Percentiles rank a stretch among this genome's conserved stretches.
phyloP scores from a whole-genome alignment of 495 filamentous ascomycete genomes.

The Penicillium simplicissimum region DNA sequence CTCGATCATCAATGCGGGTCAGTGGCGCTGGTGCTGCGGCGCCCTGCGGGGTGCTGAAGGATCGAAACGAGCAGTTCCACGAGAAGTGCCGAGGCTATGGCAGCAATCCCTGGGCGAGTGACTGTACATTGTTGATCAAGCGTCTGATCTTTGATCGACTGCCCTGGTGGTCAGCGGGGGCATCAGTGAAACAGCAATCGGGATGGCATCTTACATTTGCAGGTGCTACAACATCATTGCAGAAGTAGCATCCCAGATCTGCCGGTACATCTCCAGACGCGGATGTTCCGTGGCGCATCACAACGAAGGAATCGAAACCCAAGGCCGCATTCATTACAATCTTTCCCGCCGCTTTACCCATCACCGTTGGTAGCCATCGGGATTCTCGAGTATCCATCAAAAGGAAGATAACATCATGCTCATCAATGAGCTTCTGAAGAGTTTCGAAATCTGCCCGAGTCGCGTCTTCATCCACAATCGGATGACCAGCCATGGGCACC shows the following conservation, averaged over 20 bases:
- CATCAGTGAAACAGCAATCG: not conserved
- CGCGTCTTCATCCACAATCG: constrained; percentile 67
- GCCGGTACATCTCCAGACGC: constrained; percentile 32
- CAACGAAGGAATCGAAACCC: constrained; percentile 94
- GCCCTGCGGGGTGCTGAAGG: constrained; percentile 76
- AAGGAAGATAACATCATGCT: constrained; percentile 90
- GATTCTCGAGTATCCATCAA: constrained; percentile 96
- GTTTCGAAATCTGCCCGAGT: constrained; percentile 72
- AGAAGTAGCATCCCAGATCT: constrained; percentile 94
- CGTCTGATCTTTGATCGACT: constrained; percentile 91
- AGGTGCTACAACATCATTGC: constrained; percentile 95
- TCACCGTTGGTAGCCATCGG: constrained; percentile 94
- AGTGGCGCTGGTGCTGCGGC: constrained; percentile 61
- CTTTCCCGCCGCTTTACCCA: constrained; percentile 90
- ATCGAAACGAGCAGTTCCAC: constrained; percentile 88
- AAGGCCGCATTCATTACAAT: constrained; percentile 95
- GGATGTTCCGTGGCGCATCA: constrained; percentile 86
- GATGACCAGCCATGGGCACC: constrained; percentile 95
- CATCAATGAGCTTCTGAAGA: constrained; percentile 72
- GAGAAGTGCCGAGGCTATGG: constrained; percentile 88
- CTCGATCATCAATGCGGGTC: constrained; percentile 53
- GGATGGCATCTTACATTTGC: constrained; percentile 69
- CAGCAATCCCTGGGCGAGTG: constrained; percentile 87
- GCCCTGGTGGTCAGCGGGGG: constrained; percentile 43
- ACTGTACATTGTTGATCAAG: constrained; percentile 98